These are phyloP conservation scores for Clathrospora elynae DNA, from an alignment of 2,329 filamentous ascomycete species.

Conservation along the genomic window DNA sequence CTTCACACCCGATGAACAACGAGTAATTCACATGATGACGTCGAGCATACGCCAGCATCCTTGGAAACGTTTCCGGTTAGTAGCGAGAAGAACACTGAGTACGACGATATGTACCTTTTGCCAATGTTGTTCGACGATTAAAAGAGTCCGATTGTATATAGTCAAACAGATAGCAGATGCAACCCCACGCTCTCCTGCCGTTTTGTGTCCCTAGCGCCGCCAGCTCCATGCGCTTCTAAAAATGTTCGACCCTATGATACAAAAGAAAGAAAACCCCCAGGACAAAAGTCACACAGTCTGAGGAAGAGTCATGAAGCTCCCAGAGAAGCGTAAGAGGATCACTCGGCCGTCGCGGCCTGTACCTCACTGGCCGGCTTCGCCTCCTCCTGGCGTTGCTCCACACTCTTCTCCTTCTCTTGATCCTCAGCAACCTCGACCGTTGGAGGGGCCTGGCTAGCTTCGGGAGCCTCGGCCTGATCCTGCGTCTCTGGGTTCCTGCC, in stretches of 20 bases:
- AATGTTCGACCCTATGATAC: constrained; percentile 22
- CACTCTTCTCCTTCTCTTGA: constrained; percentile 52
- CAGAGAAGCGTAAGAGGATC: constrained; percentile 4
- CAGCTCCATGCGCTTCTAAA: constrained; percentile 15
- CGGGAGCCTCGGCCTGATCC: constrained; percentile 47
- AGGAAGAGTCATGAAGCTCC: background rate
- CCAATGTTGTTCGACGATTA: background rate
- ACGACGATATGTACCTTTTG: too few species aligned
- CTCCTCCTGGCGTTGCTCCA: constrained; percentile 44
- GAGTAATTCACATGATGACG: too few species aligned
- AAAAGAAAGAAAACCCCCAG: constrained; percentile 16
- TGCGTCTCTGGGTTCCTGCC: constrained; percentile 63
- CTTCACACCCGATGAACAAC: too few species aligned
- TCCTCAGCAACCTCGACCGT: constrained; percentile 50
- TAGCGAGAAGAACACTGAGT: too few species aligned
- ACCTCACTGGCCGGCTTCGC: constrained; percentile 49
- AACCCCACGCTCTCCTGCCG: constrained; percentile 5
- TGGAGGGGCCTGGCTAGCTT: constrained; percentile 50
- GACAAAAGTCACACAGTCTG: constrained; percentile 1
- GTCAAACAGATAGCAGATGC: constrained; percentile 15
- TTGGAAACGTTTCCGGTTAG: too few species aligned
- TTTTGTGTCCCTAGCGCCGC: constrained; percentile 15
- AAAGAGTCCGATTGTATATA: constrained; percentile 11
- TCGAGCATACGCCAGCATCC: too few species aligned
- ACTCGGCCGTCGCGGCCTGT: constrained; percentile 43